Base-by-base conservation (phyloP, 192 early-diverging fungal genomes). In the Allomyces javanicus region DNA sequence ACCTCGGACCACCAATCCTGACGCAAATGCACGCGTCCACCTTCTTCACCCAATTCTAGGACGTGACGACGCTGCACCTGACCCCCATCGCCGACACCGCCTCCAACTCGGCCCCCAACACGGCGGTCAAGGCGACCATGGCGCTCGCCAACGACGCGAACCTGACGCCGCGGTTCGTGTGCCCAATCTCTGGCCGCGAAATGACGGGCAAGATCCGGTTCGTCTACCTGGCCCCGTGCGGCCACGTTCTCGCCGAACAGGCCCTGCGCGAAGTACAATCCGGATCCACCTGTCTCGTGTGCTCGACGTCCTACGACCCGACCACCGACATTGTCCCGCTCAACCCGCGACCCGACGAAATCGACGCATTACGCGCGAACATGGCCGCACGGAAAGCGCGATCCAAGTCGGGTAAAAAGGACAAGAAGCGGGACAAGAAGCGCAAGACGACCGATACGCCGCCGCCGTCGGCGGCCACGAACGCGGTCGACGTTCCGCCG, bases 161-260 rank as follows among this genome's bases (percentile, higher is more conserved):
- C 63, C 68, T 77, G 22, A 74, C 72, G 27, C 69, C 78, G 22
- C 76, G 75, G 55, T 93, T 81, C 66, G 74, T 86, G 33, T 93
- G 91, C 69, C 91, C 91, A 9, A 76, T 93, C 24, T 84, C 91
- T 0, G 74, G 83, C 71, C 85, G 85, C 66, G 89, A 92, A 72
- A 92, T 92, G 89, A 92, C 87, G 71, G 89, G 88, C 10, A 89
- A 88, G 68, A 75, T 77, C 63, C 76, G 83, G 26, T 86, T 78
- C 73, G 78, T 85, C 22, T 81, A 82, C 72, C 62, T 86, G 25
- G 71, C 75, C 23, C 77, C 76, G 9, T 92, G 89, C 75, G 91
- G 91, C 4, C 89, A 87, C 70, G 89, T 85, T 9, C 72, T 92
- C 73, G 83, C 90, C 14, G 85, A 87, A 63, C 80, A 85, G 65